Percentiles rank a stretch among this genome's conserved stretches.
These are phyloP conservation scores for Trichosanthes truncata DNA, from an alignment of 306 rosid species.

Conservation along the genomic window DNA sequence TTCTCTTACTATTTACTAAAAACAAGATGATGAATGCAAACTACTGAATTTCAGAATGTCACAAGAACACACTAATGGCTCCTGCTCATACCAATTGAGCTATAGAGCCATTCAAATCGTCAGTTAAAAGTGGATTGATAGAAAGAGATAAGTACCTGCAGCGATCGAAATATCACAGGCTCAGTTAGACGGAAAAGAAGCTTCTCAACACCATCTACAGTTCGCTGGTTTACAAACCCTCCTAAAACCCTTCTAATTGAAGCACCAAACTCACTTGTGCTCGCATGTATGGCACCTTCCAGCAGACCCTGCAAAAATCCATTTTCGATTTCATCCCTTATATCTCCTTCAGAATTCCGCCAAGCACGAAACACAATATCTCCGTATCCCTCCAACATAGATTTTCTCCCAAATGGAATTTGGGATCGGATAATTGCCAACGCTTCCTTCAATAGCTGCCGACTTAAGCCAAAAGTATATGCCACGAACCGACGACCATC, in stretches of 20 bases:
- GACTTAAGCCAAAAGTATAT: conserved; percentile 50
- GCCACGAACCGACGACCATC: conserved; percentile 76
- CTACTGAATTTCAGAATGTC: not conserved
- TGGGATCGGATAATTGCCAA: conserved; percentile 85
- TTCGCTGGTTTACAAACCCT: conserved; percentile 74
- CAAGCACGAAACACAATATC: conserved; percentile 81
- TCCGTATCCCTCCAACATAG: conserved; percentile 74
- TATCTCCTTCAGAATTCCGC: conserved; percentile 42
- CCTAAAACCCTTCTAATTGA: conserved; percentile 71
- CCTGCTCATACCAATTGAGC: not conserved
- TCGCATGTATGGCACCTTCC: conserved; percentile 57
- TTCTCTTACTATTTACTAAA: not conserved
- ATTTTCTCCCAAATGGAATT: conserved; percentile 80
- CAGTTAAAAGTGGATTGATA: not conserved
- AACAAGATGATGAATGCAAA: not conserved
- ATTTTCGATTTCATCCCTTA: conserved; percentile 44
- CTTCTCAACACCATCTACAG: conserved; percentile 70
- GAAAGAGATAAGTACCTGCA: conserved; percentile 48
- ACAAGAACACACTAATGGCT: not conserved
- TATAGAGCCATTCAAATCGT: not conserved
- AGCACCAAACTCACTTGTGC: conserved; percentile 45
- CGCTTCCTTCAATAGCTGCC: conserved; percentile 55
- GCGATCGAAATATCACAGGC: conserved; percentile 81
- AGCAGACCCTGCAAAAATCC: conserved; percentile 70
- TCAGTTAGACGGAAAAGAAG: conserved; percentile 65